A percentile compares a stretch with the other conserved stretches of the same genome.
Evolutionary conservation across 2,329 filamentous ascomycete genomes (phyloP).

Genomic region (Beauveria scarabaeidicola): DNA sequence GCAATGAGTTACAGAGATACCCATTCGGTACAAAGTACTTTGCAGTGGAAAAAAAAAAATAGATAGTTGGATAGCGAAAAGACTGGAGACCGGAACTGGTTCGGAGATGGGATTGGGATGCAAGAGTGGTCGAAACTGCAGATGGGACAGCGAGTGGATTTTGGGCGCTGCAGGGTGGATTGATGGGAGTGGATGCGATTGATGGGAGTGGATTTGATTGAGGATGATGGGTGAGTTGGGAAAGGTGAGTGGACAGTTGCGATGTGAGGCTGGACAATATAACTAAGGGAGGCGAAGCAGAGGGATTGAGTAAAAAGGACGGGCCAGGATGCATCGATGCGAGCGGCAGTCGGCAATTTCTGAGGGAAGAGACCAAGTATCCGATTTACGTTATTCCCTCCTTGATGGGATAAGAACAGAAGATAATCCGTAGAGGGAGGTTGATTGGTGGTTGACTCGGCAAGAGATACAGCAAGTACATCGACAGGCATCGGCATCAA

Average conservation of each 20-base stretch:
- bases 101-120: conserved; percentile 4
- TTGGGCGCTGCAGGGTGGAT: not conserved
- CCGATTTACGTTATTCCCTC: no score
- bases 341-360: not conserved
- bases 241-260: not conserved
- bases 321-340: not conserved
- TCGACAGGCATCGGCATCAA: no score
- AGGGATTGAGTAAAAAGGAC: not conserved
- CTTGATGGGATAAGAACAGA: no score
- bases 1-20: not conserved
- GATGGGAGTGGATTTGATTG: not conserved
- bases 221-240: not conserved
- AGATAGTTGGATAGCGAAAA: not conserved
- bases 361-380: not conserved
- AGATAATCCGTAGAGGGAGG: no score
- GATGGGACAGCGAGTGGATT: not conserved
- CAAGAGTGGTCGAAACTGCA: not conserved
- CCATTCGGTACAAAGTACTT: conserved; percentile 1
- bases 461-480: no score
- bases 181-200: conserved; percentile 1
- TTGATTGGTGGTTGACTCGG: no score
- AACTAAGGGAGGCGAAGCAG: not conserved
- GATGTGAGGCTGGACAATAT: not conserved
- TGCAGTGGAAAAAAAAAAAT: not conserved
- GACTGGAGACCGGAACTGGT: conserved; percentile 4